Percentiles rank a stretch among this genome's conserved stretches.
Evolutionary conservation across 352 stramenopile species (phyloP).

Genomic region (Pythium grandisporangium): DNA sequence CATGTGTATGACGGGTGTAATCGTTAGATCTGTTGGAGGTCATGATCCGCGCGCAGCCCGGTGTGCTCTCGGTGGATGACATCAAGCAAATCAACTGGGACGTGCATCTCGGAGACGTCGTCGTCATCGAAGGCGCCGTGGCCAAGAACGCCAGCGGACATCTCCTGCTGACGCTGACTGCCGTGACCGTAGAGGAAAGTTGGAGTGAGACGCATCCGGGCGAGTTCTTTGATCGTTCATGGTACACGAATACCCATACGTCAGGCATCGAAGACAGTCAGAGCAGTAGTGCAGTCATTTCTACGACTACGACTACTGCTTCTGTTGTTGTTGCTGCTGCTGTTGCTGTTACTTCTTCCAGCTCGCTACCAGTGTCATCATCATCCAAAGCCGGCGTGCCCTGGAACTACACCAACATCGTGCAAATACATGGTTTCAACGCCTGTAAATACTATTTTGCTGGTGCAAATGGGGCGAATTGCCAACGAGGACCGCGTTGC

Average conservation of each 20-base stretch:
- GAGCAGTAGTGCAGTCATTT: neutral
- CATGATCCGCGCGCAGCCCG: slow-evolving; percentile 66
- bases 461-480: slow-evolving; percentile 41
- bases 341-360: neutral
- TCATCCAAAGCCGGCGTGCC: slow-evolving; percentile 29
- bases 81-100: slow-evolving; percentile 76
- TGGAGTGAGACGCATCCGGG: slow-evolving; percentile 43
- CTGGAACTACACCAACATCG: slow-evolving; percentile 81
- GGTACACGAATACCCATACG: slow-evolving; percentile 13
- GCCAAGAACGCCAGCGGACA: slow-evolving; percentile 30
- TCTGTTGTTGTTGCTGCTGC: neutral
- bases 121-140: slow-evolving; percentile 31
- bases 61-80: slow-evolving; percentile 38
- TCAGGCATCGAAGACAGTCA: neutral
- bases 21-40: slow-evolving; percentile 66
- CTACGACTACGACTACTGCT: neutral
- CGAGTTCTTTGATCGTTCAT: slow-evolving; percentile 47
- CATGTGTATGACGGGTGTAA: no score
- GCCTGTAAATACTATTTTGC: slow-evolving; percentile 85
- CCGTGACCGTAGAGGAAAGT: slow-evolving; percentile 37
- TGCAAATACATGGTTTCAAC: slow-evolving; percentile 69
- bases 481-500: slow-evolving; percentile 49
- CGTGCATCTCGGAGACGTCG: slow-evolving; percentile 60
- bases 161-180: slow-evolving; percentile 44
- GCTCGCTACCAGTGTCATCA: slow-evolving; percentile 31